These are phyloP conservation scores for Capronia americana DNA, from an alignment of 2,329 filamentous ascomycete species.

Conservation along the genomic window DNA sequence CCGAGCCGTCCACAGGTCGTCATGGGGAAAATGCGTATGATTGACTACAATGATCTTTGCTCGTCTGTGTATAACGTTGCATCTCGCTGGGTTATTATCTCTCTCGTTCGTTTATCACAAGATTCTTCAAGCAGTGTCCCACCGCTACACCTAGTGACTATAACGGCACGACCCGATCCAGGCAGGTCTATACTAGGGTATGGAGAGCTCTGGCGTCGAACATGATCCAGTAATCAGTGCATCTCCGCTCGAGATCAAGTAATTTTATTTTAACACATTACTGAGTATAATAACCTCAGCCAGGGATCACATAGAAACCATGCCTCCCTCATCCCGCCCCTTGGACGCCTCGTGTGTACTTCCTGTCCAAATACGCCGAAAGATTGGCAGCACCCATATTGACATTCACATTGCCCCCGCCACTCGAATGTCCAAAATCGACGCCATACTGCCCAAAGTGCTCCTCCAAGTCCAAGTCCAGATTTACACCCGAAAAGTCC, in stretches of 20 bases:
- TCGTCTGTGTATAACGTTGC: too few relatives aligned
- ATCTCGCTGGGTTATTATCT: too few relatives aligned
- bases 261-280: background rate
- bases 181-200: too few relatives aligned
- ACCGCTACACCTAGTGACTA: too few relatives aligned
- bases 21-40: too few relatives aligned
- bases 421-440: background rate
- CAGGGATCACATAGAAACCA: background rate
- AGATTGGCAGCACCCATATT: conserved; percentile 23
- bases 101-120: too few relatives aligned
- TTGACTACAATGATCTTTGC: too few relatives aligned
- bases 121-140: too few relatives aligned
- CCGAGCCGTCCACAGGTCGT: too few relatives aligned
- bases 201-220: background rate
- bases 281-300: background rate
- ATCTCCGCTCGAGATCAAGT: background rate
- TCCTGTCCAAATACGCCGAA: conserved; percentile 18
- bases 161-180: too few relatives aligned
- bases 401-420: conserved; percentile 8
- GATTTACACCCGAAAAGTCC: conserved; percentile 25
- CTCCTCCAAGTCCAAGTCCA: conserved; percentile 25
- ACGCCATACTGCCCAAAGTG: background rate
- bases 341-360: conserved; percentile 5
- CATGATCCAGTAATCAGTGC: background rate
- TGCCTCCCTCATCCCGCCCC: background rate